Percentiles rank a stretch among this genome's conserved stretches.
Conservation (phyloP, 2,329 filamentous ascomycete species). For the Plectosphaerella plurivora region DNA sequence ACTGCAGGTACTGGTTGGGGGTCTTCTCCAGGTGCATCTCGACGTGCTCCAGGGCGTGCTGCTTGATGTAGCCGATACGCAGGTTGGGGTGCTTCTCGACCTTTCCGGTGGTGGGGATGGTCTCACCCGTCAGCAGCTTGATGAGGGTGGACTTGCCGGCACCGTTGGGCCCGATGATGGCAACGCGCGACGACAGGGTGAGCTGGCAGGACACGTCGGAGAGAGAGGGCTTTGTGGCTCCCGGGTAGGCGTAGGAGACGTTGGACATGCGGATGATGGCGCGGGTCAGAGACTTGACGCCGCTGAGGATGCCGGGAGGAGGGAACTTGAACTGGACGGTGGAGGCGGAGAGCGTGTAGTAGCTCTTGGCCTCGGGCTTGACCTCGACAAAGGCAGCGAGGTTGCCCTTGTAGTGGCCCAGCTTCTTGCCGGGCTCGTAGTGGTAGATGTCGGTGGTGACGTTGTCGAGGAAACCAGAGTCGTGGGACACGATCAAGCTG, state of each 20-base stretch:
- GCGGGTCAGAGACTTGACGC: slow-evolving; percentile 91
- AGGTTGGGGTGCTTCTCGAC: slow-evolving; percentile 99
- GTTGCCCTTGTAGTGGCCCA: slow-evolving; percentile 81
- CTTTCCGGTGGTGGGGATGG: slow-evolving; percentile 74
- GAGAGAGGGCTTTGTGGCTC: slow-evolving; percentile 80
- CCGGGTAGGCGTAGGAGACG: slow-evolving; percentile 91
- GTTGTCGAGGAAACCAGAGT: slow-evolving; percentile 94
- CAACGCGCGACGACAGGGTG: slow-evolving; percentile 84
- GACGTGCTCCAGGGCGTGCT: slow-evolving; percentile 97
- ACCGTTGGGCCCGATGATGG: slow-evolving; percentile 96
- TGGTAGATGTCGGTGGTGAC: slow-evolving; percentile 99
- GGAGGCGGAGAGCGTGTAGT: slow-evolving; percentile 89
- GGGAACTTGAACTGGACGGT: slow-evolving; percentile 98
- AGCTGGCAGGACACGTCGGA: slow-evolving; percentile 83
- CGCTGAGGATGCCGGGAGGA: slow-evolving; percentile 85
- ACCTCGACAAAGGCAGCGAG: slow-evolving; percentile 79
- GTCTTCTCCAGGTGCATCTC: slow-evolving; percentile 99
- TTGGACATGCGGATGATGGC: slow-evolving; percentile 94
- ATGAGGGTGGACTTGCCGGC: slow-evolving; percentile 98
- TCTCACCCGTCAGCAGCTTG: slow-evolving; percentile 92
- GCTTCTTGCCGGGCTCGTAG: slow-evolving; percentile 93
- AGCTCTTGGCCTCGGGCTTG: slow-evolving; percentile 92
- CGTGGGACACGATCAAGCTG: slow-evolving; percentile 96
- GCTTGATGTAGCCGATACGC: slow-evolving; percentile 99
- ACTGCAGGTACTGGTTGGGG: slow-evolving; percentile 97